These are phyloP conservation scores for Epicoccum nigrum DNA, from an alignment of 2,329 filamentous ascomycete genomes.

Conservation along the genomic window DNA sequence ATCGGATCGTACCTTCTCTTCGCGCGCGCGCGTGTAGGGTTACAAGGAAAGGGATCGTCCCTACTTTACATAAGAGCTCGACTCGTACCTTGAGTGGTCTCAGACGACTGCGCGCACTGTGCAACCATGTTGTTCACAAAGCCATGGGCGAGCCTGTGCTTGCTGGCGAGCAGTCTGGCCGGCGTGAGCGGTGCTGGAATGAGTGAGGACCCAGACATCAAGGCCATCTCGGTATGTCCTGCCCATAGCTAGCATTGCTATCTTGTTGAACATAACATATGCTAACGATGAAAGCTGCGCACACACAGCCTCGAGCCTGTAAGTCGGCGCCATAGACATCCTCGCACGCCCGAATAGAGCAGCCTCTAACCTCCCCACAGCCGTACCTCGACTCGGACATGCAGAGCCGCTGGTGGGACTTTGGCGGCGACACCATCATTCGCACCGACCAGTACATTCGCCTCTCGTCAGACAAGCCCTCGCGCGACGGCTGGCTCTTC, in stretches of 20 bases:
- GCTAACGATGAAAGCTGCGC: slow-evolving; percentile 77
- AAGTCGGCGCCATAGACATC: slow-evolving; percentile 52
- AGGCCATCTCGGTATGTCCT: slow-evolving; percentile 67
- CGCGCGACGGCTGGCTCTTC: slow-evolving; percentile 91
- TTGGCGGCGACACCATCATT: slow-evolving; percentile 92
- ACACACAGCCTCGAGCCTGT: slow-evolving; percentile 85
- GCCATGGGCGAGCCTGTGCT: slow-evolving; percentile 46
- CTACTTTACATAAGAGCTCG: background rate
- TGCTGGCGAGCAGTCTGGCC: slow-evolving; percentile 46
- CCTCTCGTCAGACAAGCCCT: slow-evolving; percentile 86
- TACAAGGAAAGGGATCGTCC: background rate
- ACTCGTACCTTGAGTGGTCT: slow-evolving; percentile 18
- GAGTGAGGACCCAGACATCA: slow-evolving; percentile 57
- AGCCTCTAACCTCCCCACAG: slow-evolving; percentile 54
- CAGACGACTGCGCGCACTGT: slow-evolving; percentile 20
- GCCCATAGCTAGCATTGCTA: no score
- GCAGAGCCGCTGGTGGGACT: slow-evolving; percentile 99
- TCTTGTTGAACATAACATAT: no score
- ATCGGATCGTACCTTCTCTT: slow-evolving; percentile 42
- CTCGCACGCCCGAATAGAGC: background rate
- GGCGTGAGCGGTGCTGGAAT: slow-evolving; percentile 39
- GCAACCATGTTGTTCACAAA: slow-evolving; percentile 44
- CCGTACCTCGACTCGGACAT: slow-evolving; percentile 98
- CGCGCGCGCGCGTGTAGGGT: background rate
- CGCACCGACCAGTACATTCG: slow-evolving; percentile 82